A percentile compares a stretch with the other conserved stretches of the same genome.
These are phyloP conservation scores for Priceomyces carsonii DNA, from an alignment of 805 yeast species.

Conservation along the genomic window DNA sequence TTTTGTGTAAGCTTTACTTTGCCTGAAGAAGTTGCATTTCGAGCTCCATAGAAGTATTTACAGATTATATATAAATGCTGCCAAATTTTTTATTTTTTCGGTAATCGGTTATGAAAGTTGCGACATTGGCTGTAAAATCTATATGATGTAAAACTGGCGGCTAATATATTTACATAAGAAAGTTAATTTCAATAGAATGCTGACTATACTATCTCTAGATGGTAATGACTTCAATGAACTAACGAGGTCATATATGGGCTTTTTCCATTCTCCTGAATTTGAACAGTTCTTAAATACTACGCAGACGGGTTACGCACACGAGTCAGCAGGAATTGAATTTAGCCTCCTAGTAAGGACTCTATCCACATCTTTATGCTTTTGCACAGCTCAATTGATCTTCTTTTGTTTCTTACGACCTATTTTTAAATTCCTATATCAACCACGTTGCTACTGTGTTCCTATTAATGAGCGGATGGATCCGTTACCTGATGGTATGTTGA, in stretches of 20 bases:
- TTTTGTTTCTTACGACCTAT: constrained; percentile 38
- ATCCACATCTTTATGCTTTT: constrained; percentile 52
- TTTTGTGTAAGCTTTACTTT: constrained; percentile 79
- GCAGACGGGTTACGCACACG: constrained; percentile 60
- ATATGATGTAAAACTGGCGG: too few species aligned
- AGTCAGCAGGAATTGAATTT: constrained; percentile 57
- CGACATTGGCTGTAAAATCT: too few species aligned
- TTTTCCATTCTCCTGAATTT: constrained; percentile 29
- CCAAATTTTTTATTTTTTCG: neutral
- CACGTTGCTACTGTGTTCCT: constrained; percentile 49
- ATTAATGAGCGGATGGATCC: constrained; percentile 36
- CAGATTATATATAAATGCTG: neutral
- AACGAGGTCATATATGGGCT: constrained; percentile 27
- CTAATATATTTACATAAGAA: too few species aligned
- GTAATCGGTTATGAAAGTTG: too few species aligned
- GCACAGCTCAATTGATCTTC: constrained; percentile 50
- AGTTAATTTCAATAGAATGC: constrained; percentile 13
- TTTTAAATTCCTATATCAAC: constrained; percentile 51
- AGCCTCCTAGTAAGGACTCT: constrained; percentile 57
- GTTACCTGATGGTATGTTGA: constrained; percentile 44
- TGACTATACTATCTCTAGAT: constrained; percentile 17
- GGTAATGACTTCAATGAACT: constrained; percentile 25
- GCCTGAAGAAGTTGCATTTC: constrained; percentile 67
- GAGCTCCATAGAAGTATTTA: constrained; percentile 9
- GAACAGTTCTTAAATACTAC: constrained; percentile 49